phyloP scores from a whole-genome alignment of 1,284 basidiomycete species.

The Malassezia arunalokei region DNA sequence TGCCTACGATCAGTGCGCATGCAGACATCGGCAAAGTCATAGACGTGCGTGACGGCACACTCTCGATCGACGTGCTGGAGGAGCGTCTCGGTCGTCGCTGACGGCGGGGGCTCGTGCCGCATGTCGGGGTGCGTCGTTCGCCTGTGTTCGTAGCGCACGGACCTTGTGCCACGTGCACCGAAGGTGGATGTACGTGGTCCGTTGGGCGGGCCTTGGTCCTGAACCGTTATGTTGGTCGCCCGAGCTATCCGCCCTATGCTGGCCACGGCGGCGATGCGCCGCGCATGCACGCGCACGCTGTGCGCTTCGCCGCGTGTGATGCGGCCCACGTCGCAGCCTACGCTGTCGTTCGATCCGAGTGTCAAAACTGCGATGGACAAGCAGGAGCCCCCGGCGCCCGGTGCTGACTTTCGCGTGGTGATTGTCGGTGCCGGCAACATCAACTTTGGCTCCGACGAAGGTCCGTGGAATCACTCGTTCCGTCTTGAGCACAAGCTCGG shows the following conservation, averaged over 20 bases:
- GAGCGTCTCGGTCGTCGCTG: conserved; percentile 14
- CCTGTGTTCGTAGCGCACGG: too few species aligned
- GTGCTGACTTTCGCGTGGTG: conserved; percentile 43
- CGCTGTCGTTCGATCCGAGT: conserved; percentile 33
- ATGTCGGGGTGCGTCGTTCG: too few species aligned
- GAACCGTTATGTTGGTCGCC: too few species aligned
- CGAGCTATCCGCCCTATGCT: neutral
- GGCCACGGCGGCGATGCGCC: neutral
- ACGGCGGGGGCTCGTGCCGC: too few species aligned
- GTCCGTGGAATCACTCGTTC: conserved; percentile 46
- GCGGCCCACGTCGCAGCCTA: neutral
- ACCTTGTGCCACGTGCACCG: too few species aligned
- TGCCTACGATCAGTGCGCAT: conserved; percentile 30
- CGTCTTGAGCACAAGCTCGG: conserved; percentile 62
- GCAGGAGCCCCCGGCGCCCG: conserved; percentile 40
- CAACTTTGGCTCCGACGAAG: conserved; percentile 43
- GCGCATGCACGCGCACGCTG: neutral
- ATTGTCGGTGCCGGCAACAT: conserved; percentile 44
- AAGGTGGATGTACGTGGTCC: too few species aligned
- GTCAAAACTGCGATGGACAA: conserved; percentile 43
- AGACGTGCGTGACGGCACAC: conserved; percentile 31
- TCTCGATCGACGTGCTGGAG: conserved; percentile 19
- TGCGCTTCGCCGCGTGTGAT: neutral
- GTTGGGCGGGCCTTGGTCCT: too few species aligned
- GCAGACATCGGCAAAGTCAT: conserved; percentile 38